Percentiles rank a stretch among this genome's conserved stretches.
These are phyloP conservation scores for Celoporthe dispersa DNA, from an alignment of 2,329 filamentous ascomycete species.

Conservation along the genomic window DNA sequence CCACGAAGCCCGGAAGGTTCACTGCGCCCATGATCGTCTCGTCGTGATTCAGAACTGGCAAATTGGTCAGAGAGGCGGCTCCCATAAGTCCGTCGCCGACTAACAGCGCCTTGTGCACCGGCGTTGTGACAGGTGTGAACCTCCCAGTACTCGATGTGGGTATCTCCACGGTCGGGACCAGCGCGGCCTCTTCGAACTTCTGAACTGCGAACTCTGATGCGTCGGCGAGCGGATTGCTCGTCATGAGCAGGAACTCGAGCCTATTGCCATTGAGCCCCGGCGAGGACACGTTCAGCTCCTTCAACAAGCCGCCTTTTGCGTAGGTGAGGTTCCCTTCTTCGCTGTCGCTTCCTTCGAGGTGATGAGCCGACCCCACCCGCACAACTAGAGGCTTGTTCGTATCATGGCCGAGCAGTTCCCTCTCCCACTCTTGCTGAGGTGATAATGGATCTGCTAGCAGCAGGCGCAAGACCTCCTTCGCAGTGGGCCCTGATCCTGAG, in stretches of 20 bases:
- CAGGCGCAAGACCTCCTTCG: conserved; percentile 69
- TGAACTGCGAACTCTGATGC: conserved; percentile 46
- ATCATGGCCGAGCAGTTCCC: conserved; percentile 58
- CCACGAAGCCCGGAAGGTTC: conserved; percentile 55
- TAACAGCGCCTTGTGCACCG: conserved; percentile 81
- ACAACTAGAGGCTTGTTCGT: conserved; percentile 64
- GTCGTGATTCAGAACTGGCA: conserved; percentile 45
- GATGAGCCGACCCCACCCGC: conserved; percentile 50
- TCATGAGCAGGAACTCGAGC: conserved; percentile 66
- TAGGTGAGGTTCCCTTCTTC: conserved; percentile 46
- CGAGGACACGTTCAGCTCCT: conserved; percentile 66
- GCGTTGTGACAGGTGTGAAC: conserved; percentile 72
- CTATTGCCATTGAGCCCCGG: conserved; percentile 63
- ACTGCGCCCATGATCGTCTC: conserved; percentile 59
- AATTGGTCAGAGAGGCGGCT: conserved; percentile 56
- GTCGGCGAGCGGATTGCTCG: conserved; percentile 53
- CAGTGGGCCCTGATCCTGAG: conserved; percentile 49
- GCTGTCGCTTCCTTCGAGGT: conserved; percentile 34
- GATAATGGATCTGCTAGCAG: conserved; percentile 72
- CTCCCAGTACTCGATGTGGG: conserved; percentile 66
- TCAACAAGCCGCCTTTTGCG: conserved; percentile 51
- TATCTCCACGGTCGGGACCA: conserved; percentile 78
- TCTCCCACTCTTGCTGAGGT: conserved; percentile 68
- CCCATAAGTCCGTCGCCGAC: conserved; percentile 75
- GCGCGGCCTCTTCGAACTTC: conserved; percentile 64